phyloP scores from a whole-genome alignment of 116 monocot species.

The Zostera marina region DNA sequence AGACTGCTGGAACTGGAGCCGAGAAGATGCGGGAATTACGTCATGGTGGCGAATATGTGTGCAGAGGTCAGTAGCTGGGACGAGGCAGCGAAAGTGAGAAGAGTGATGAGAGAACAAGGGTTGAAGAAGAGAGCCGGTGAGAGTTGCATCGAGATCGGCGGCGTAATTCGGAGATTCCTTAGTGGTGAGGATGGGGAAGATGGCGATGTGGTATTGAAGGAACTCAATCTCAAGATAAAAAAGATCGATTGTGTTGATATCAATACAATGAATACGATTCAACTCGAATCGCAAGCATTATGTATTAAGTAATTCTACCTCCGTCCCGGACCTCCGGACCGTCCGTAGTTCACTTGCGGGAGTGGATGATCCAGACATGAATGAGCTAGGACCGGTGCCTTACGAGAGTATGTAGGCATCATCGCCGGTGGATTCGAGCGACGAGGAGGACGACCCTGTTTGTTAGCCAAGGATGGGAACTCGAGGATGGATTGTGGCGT shows the following conservation, averaged over 20 bases:
- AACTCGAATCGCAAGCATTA: too few species aligned
- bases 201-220: conserved; percentile 3
- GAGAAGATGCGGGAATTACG: conserved; percentile 45
- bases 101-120: conserved; percentile 20
- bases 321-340: too few species aligned
- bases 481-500: too few species aligned
- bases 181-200: conserved; percentile 25
- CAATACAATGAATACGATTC: too few species aligned
- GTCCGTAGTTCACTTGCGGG: too few species aligned
- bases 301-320: too few species aligned
- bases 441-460: too few species aligned
- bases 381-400: too few species aligned
- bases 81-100: conserved; percentile 19
- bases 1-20: conserved; percentile 52
- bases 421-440: too few species aligned
- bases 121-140: conserved; percentile 58
- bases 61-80: conserved; percentile 35
- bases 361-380: too few species aligned
- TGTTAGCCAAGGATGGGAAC: too few species aligned
- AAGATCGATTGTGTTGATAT: conserved; percentile 2
- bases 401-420: too few species aligned
- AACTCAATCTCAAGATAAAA: conserved; percentile 13
- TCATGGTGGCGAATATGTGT: conserved; percentile 66
- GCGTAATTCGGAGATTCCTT: conserved; percentile 21
- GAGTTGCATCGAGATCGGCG: conserved; percentile 45